phyloP scores from a whole-genome alignment of 106 monocot species.

The Dendrobium officinale region DNA sequence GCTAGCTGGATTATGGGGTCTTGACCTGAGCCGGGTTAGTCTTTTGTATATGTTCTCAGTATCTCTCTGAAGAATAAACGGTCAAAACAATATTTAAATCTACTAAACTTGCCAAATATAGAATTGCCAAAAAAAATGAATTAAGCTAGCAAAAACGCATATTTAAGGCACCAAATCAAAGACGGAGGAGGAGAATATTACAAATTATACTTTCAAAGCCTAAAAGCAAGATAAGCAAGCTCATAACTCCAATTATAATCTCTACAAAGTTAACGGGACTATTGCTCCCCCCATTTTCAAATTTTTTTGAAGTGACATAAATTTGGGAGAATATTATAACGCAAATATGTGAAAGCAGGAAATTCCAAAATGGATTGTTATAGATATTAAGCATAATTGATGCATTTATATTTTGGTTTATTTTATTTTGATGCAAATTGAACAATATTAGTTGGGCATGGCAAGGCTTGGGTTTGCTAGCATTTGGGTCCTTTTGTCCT shows the following conservation, averaged over 20 bases:
- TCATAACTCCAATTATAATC: not conserved
- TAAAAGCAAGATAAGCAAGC: not conserved
- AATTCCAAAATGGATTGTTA: not conserved
- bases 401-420: too few relatives aligned
- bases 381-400: too few relatives aligned
- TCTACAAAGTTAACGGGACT: not conserved
- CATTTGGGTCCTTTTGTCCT: too few relatives aligned
- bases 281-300: not conserved
- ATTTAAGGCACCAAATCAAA: not conserved
- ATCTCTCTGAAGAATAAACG: conserved; percentile 40
- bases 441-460: too few relatives aligned
- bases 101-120: not conserved
- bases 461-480: too few relatives aligned
- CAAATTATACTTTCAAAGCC: not conserved
- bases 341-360: not conserved
- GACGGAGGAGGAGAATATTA: not conserved
- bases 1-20: conserved; percentile 18
- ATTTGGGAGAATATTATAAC: not conserved
- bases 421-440: too few relatives aligned
- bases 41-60: conserved; percentile 55
- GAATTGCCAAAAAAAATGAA: not conserved
- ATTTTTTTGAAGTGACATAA: not conserved
- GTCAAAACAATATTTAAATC: not conserved
- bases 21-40: conserved; percentile 47
- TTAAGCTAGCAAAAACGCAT: not conserved